Base-by-base conservation (phyloP, 2,329 filamentous ascomycete species). In the Allantophomopsis cytisporea region DNA sequence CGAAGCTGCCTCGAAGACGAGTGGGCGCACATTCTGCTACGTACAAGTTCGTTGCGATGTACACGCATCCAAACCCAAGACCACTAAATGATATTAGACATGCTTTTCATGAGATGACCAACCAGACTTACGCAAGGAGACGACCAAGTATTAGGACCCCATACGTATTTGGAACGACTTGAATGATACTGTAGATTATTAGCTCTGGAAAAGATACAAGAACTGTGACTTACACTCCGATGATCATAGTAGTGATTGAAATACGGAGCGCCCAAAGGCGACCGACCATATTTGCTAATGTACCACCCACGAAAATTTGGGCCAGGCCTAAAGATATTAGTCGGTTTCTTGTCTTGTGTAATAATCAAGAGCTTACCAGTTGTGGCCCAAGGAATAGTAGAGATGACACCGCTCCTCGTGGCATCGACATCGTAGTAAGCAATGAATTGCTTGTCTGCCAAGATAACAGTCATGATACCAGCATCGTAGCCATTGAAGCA, bases 401-500 rank as follows among this genome's bases (percentile, higher is more conserved):
- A 59, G 38, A 64, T 55, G 7, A 61, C 47, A 16, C 61, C 61
- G n/a, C 51, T 52, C 30, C 47, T 51, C 16, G 52, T 55, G 4
- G 53, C 41, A 39, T 58, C 51, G 18, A 63, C 56, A 23, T 51
- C 43, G 49, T 63, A 64, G 43, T 64, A 63, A 3, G 52, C 41
- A 12, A 50, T 60, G 41, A 64, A 64, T 38, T 63, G 59, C 15
- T 60, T 48, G 41, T 64, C 61, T 4, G 61, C 60, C 38, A 64
- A 41, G 40, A 64, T 64, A 37, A 63, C 60, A 2, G 60, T 62
- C 59, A 63, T 62, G 40, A 64, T 62, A 11, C 51, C 52, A 14
- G 58, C 58, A 54, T 63, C 61, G 38, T 62, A 63, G 2, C 59
- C 61, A 47, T 63, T 62, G 47, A 63, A 63, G 39, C 58, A 62